These are phyloP conservation scores for Fusarium aywerte DNA, from an alignment of 2,329 filamentous ascomycete species.

Conservation along the genomic window DNA sequence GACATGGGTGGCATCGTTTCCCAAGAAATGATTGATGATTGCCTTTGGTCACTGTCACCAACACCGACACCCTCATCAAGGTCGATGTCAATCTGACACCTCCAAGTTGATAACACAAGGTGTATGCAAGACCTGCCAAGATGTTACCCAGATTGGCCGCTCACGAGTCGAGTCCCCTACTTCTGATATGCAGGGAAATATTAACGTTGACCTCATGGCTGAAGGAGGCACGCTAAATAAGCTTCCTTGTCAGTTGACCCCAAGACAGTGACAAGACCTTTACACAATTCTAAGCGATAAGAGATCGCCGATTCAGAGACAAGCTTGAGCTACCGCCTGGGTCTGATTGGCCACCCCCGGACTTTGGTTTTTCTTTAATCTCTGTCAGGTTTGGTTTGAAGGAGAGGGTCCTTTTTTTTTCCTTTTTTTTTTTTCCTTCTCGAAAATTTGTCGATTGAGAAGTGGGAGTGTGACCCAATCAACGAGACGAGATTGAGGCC, in stretches of 20 bases:
- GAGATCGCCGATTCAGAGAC: constrained; percentile 43
- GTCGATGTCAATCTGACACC: constrained; percentile 13
- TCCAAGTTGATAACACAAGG: constrained; percentile 4
- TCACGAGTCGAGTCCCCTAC: constrained; percentile 21
- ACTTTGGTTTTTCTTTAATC: constrained; percentile 35
- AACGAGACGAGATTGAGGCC: constrained; percentile 20
- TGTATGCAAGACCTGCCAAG: constrained; percentile 26
- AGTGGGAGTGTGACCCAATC: constrained; percentile 4
- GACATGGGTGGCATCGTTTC: constrained; percentile 36
- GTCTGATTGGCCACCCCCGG: constrained; percentile 48
- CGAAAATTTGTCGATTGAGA: constrained; percentile 19
- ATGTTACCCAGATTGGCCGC: constrained; percentile 21
- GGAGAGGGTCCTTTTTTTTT: constrained; percentile 24
- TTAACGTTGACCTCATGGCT: constrained; percentile 30
- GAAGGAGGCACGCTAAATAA: constrained; percentile 21
- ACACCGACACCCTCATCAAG: constrained; percentile 8
- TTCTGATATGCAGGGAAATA: constrained; percentile 30
- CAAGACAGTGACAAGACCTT: constrained; percentile 23
- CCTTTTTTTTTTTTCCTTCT: constrained; percentile 6
- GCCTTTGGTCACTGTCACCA: background rate
- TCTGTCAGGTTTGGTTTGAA: constrained; percentile 12
- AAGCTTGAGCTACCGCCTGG: constrained; percentile 20
- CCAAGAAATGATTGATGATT: background rate
- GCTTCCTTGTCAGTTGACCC: constrained; percentile 37
- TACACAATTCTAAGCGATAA: constrained; percentile 37